Conservation (phyloP, 164 flowering plant species). For the Dillenia turbinata region DNA sequence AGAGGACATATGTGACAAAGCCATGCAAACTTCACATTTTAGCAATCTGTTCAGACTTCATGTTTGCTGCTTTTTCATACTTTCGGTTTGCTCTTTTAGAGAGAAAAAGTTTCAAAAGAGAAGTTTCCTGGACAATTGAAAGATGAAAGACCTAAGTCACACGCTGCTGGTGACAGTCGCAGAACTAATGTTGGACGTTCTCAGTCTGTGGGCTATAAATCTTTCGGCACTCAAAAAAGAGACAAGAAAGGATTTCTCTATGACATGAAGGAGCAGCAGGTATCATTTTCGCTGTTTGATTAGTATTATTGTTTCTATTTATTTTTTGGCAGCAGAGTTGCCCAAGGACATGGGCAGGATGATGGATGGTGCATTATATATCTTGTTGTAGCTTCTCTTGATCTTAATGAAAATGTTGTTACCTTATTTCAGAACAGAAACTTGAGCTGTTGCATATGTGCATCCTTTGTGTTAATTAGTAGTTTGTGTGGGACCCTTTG, state of each 20-base stretch:
- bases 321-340: too few relatives aligned
- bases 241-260: slow-evolving; percentile 40
- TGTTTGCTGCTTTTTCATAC: neutral
- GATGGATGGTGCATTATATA: too few relatives aligned
- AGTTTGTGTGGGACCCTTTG: too few relatives aligned
- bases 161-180: slow-evolving; percentile 24
- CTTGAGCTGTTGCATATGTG: too few relatives aligned
- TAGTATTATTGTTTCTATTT: too few relatives aligned
- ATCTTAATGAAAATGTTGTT: too few relatives aligned
- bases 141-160: slow-evolving; percentile 24
- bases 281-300: slow-evolving; percentile 6
- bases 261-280: slow-evolving; percentile 72
- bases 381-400: too few relatives aligned
- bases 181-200: slow-evolving; percentile 26
- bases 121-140: slow-evolving; percentile 33
- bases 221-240: slow-evolving; percentile 48
- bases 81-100: slow-evolving; percentile 19
- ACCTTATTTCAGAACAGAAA: too few relatives aligned
- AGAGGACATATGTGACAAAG: too few relatives aligned
- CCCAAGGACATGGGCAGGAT: too few relatives aligned
- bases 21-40: neutral
- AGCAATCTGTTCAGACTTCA: neutral
- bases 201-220: slow-evolving; percentile 40
- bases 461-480: too few relatives aligned
- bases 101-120: slow-evolving; percentile 31